Evolutionary conservation across 208 protist species (phyloP), one percentile per base, ranked within the genome.

Genomic region (Porcisia hertigi): DNA sequence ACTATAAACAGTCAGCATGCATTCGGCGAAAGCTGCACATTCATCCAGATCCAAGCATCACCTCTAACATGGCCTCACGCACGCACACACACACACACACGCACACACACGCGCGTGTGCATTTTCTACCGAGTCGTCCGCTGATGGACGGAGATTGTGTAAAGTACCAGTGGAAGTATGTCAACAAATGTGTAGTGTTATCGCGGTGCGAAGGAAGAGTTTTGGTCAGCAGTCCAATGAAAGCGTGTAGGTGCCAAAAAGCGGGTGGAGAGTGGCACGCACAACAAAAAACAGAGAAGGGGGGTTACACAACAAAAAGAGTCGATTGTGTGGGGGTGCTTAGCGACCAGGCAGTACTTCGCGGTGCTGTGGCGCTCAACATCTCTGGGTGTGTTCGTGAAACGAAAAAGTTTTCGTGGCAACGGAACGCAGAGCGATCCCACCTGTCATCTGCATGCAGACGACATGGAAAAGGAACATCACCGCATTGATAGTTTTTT

Each of bases 11-110:
- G 39, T 58, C 63, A 82, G 71, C 66, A n/a, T 77, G 41, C 66
- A 57, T 74, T 82, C 77, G 77, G 77, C 77, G 71, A 82, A 82
- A 82, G 71, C 72, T 76, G 75, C 80, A n/a, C n/a, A n/a, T n/a
- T n/a, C n/a, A n/a, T n/a, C n/a, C n/a, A n/a, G n/a, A n/a, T n/a
- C n/a, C n/a, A n/a, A n/a, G n/a, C n/a, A n/a, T n/a, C n/a, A n/a
- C n/a, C n/a, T n/a, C n/a, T n/a, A n/a, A n/a, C n/a, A n/a, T n/a
- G n/a, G n/a, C n/a, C n/a, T n/a, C n/a, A n/a, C n/a, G n/a, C n/a
- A n/a, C n/a, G n/a, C n/a, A n/a, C n/a, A n/a, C n/a, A n/a, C n/a
- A n/a, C n/a, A n/a, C n/a, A n/a, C n/a, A 64, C 58, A 76, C 23
- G 12, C 55, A 30, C 55, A 60, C 23, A 30, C 55, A 36, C 65